Percentiles rank a stretch among this genome's conserved stretches.
Evolutionary conservation across 345 rosid genomes (phyloP).

Genomic region (Anastatica hierochuntica): DNA sequence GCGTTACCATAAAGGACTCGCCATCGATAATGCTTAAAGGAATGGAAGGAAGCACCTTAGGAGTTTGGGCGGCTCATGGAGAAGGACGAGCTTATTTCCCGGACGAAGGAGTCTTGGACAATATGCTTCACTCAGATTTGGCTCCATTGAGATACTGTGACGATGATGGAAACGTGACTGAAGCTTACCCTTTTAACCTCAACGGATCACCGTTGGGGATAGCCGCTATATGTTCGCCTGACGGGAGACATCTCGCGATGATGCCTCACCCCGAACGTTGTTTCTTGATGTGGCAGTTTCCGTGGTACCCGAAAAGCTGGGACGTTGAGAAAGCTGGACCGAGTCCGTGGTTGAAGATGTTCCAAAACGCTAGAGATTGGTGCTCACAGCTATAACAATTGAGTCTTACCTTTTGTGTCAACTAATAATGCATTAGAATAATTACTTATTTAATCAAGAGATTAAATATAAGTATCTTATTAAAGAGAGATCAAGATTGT

Average conservation of each 20-base stretch:
- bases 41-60: constrained; percentile 88
- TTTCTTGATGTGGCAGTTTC: constrained; percentile 98
- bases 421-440: too few relatives aligned
- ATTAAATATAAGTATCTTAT: too few relatives aligned
- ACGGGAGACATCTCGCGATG: constrained; percentile 94
- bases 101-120: constrained; percentile 71
- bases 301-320: constrained; percentile 90
- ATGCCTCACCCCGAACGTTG: constrained; percentile 99
- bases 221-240: constrained; percentile 88
- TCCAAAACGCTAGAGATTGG: constrained; percentile 96
- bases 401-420: too few relatives aligned
- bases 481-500: too few relatives aligned
- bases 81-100: constrained; percentile 95
- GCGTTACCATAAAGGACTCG: constrained; percentile 63
- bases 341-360: constrained; percentile 92
- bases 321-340: constrained; percentile 75
- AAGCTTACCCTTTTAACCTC: constrained; percentile 76
- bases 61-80: constrained; percentile 97
- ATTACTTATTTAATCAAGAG: too few relatives aligned
- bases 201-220: constrained; percentile 94
- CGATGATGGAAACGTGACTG: constrained; percentile 73
- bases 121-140: constrained; percentile 51
- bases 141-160: constrained; percentile 84
- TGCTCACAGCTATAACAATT: too few relatives aligned
- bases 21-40: constrained; percentile 91